Evolutionary conservation across 257 asterid genomes (phyloP), one percentile per base, ranked within the genome.

Genomic region (Solanum corneliomulleri): DNA sequence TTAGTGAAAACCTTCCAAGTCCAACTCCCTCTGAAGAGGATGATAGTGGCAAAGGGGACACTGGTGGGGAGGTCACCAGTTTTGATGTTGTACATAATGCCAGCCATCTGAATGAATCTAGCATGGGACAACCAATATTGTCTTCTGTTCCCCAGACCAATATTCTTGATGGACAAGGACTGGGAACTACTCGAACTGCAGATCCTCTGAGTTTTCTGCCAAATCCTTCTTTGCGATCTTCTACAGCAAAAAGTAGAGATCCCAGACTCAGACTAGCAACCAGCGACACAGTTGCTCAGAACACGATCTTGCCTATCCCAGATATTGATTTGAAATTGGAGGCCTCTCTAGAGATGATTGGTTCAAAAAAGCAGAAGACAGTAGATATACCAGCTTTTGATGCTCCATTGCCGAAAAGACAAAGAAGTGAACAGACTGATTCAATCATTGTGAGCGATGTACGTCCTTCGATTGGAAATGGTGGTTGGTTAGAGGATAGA

Each of bases 11-110:
- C 70, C 96, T 97, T 87, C 99, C 99, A 64, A 97, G 99, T 89
- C 99, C 99, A 80, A 97, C 99, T 58, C 99, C 99, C 85, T 97
- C 99, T 8, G 98, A 92, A 90, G 98, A 96, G 72, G 96, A 91
- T 85, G 94, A 93, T 87, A 81, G 77, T 88, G 97, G 90, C 69
- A 95, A 92, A 88, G 93, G 89, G 89, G 99, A 95, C 69, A 90
- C 85, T 44, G 82, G 89, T 72, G 98, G 90, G 76, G 99, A 96
- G 93, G 93, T 97, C 84, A 89, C 96, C 85, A 95, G 99, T 90
- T 89, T 93, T 88, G 33, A 88, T 88, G 69, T 74, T 76, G 91
- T 76, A 80, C 84, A 27, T 78, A 91, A 90, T 77, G 81, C 44
- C 82, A 82, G 86, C 80, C 75, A 87, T 90, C 86, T 89, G 87